phyloP scores from a whole-genome alignment of 345 rosid genomes.

The Gossypium bickii region DNA sequence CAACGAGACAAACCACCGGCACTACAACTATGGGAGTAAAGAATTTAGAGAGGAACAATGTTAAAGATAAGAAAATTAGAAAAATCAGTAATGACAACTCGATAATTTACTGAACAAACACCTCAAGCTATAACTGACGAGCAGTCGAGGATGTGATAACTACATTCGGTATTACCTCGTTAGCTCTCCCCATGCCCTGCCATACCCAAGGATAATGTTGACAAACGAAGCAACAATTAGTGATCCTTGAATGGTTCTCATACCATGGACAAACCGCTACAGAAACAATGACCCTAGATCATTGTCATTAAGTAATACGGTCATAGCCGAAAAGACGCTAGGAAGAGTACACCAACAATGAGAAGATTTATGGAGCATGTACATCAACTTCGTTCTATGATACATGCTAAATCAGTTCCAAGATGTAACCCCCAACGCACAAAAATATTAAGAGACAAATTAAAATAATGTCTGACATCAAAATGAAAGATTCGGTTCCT shows the following conservation, averaged over 20 bases:
- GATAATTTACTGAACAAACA: not conserved
- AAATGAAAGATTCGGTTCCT: not conserved
- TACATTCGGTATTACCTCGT: constrained; percentile 45
- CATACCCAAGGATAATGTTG: constrained; percentile 74
- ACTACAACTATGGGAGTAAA: constrained; percentile 70
- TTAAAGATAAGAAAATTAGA: constrained; percentile 5
- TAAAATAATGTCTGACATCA: not conserved
- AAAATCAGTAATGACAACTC: not conserved
- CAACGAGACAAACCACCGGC: constrained; percentile 68
- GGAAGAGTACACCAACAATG: not conserved
- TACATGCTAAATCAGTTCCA: too few relatives aligned
- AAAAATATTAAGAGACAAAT: not conserved
- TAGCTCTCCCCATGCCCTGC: constrained; percentile 68
- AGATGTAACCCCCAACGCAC: not conserved
- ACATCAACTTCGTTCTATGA: not conserved
- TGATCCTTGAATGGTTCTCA: constrained; percentile 95
- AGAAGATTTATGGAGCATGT: not conserved
- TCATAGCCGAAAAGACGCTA: not conserved
- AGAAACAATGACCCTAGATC: constrained; percentile 27
- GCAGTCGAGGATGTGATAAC: not conserved
- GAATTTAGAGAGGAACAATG: constrained; percentile 32
- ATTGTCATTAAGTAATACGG: constrained; percentile 3
- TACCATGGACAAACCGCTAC: constrained; percentile 71
- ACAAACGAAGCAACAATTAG: constrained; percentile 76
- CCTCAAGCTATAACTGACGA: not conserved